Conservation (phyloP, 208 protist genomes). For the Leishmania arabica region DNA sequence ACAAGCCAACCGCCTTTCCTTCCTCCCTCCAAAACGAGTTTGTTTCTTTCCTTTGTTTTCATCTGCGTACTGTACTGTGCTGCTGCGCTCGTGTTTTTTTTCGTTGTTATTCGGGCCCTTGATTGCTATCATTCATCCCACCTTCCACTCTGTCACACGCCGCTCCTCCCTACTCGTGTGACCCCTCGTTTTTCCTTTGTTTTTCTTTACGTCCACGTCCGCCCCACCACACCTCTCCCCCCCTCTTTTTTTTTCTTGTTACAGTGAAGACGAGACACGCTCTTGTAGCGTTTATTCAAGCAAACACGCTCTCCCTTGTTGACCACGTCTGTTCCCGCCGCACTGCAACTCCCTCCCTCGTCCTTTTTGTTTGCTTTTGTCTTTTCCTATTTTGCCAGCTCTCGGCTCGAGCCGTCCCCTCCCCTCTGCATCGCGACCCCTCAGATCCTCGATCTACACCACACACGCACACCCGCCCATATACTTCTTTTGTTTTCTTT, state of each 20-base stretch:
- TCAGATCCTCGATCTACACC: background rate
- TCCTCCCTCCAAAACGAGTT: background rate
- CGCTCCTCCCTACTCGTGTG: background rate
- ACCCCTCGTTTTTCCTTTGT: constrained; percentile 4
- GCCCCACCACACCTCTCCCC: background rate
- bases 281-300: background rate
- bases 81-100: background rate
- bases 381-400: background rate
- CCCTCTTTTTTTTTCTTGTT: too few species aligned
- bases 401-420: background rate
- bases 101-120: background rate
- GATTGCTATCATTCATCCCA: background rate
- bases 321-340: background rate
- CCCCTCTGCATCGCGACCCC: background rate
- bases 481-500: background rate
- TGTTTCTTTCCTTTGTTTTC: background rate
- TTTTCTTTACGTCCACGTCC: constrained; percentile 11
- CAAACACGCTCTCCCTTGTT: background rate
- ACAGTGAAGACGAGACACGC: constrained; percentile 7
- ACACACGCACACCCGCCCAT: background rate
- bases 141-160: background rate
- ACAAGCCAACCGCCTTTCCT: background rate
- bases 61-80: background rate
- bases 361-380: background rate
- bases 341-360: background rate